Conservation (phyloP, 306 rosid species). For the Cucumis cinereus region DNA sequence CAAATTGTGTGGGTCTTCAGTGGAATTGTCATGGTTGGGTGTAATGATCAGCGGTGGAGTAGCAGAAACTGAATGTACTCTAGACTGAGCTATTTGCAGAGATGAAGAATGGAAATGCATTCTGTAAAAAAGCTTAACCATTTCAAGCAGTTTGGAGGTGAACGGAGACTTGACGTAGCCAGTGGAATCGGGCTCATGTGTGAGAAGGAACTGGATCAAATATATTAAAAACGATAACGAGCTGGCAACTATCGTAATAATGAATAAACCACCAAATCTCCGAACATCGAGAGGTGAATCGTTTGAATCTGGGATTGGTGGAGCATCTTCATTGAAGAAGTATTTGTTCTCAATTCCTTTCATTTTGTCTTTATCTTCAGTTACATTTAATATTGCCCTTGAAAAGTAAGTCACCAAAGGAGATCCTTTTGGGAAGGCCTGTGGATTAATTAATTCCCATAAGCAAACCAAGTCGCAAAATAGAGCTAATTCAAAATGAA, state of each 20-base stretch:
- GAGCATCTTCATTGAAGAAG: background rate
- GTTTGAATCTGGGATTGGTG: background rate
- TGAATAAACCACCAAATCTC: background rate
- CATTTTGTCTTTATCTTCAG: background rate
- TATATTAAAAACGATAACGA: background rate
- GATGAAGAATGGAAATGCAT: background rate
- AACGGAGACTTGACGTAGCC: background rate
- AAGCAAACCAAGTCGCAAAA: background rate
- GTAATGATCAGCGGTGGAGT: no score
- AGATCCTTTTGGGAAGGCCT: conserved; percentile 32
- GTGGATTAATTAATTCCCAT: background rate
- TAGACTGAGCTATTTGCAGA: background rate
- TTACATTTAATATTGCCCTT: conserved; percentile 29
- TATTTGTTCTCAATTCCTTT: background rate
- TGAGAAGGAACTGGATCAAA: background rate
- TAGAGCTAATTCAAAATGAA: background rate
- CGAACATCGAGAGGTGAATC: background rate
- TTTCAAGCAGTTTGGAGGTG: no score
- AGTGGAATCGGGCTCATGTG: background rate
- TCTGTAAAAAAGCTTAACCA: no score
- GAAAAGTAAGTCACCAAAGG: conserved; percentile 27
- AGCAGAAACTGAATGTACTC: background rate
- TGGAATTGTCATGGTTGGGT: no score
- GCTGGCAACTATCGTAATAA: background rate
- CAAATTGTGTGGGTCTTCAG: no score